Percentiles rank a stretch among this genome's conserved stretches.
Evolutionary conservation across 257 asterid genomes (phyloP).

Genomic region (Ophiorrhiza pumila): DNA sequence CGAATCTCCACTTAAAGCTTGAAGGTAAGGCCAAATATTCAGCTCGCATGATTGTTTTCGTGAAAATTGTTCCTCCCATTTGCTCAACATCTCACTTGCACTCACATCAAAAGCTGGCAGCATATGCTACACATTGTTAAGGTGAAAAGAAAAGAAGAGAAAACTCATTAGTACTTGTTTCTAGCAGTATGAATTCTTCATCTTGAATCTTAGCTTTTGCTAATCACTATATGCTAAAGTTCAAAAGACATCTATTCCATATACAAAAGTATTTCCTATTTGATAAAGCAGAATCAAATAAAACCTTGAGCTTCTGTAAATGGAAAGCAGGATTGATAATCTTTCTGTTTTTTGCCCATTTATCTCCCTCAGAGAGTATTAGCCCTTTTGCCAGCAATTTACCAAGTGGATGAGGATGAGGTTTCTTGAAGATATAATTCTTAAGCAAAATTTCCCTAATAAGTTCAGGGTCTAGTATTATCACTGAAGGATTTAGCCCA

Average conservation of each 20-base stretch:
- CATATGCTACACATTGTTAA: constrained; percentile 33
- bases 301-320: constrained; percentile 27
- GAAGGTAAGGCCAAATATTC: constrained; percentile 47
- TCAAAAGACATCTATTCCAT: too few species aligned
- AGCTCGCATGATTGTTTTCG: constrained; percentile 27
- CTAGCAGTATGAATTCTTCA: background rate
- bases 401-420: constrained; percentile 11
- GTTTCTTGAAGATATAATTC: constrained; percentile 13
- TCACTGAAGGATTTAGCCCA: constrained; percentile 20
- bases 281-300: background rate
- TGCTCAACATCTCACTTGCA: constrained; percentile 32
- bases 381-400: constrained; percentile 17
- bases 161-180: background rate
- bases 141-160: background rate
- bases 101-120: constrained; percentile 38
- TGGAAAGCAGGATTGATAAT: constrained; percentile 32
- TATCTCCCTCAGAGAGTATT: constrained; percentile 11
- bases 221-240: background rate
- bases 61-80: constrained; percentile 34
- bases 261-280: too few species aligned
- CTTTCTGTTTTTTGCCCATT: constrained; percentile 26
- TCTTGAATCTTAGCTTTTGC: background rate
- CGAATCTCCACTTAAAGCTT: constrained; percentile 32
- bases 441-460: constrained; percentile 24
- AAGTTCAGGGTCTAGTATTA: constrained; percentile 22